Percentiles rank a stretch among this genome's conserved stretches.
Conservation (phyloP, 169 alveolate genomes). For the Eimeria maxima region DNA sequence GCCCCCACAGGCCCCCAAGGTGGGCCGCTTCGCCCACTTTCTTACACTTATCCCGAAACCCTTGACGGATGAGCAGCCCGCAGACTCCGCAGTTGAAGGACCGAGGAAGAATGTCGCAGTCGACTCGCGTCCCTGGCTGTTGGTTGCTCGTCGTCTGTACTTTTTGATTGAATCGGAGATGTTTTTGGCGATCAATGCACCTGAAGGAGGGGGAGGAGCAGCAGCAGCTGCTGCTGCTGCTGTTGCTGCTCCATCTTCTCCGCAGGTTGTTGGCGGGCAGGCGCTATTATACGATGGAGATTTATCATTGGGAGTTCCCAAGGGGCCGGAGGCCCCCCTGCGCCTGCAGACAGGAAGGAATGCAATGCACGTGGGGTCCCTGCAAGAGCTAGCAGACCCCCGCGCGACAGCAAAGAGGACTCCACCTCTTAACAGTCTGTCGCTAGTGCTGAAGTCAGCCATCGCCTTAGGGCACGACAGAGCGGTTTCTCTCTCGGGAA, state of each 20-base stretch:
- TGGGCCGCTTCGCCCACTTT: conserved; percentile 64
- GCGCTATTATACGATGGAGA: conserved; percentile 2
- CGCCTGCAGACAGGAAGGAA: background rate
- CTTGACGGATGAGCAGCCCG: background rate
- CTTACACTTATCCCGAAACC: conserved; percentile 17
- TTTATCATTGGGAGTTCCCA: background rate
- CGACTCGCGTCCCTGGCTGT: conserved; percentile 21
- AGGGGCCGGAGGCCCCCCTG: background rate
- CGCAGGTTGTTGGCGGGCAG: conserved; percentile 13
- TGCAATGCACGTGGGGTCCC: conserved; percentile 5
- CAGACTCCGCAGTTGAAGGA: conserved; percentile 22
- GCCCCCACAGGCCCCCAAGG: background rate
- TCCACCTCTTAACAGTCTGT: background rate
- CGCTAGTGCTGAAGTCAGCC: conserved; percentile 13
- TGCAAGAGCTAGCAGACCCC: conserved; percentile 19
- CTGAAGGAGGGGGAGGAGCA: background rate
- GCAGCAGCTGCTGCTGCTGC: too few relatives aligned
- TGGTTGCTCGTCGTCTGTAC: background rate
- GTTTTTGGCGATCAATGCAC: conserved; percentile 6
- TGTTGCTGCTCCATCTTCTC: background rate
- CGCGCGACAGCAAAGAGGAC: conserved; percentile 11
- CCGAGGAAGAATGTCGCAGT: background rate
- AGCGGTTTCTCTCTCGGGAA: conserved; percentile 8
- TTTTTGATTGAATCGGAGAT: conserved; percentile 42
- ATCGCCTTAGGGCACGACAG: conserved; percentile 2